Conservation (phyloP, 2,329 filamentous ascomycete genomes). For the Chrysoporthe deuterocubensis region DNA sequence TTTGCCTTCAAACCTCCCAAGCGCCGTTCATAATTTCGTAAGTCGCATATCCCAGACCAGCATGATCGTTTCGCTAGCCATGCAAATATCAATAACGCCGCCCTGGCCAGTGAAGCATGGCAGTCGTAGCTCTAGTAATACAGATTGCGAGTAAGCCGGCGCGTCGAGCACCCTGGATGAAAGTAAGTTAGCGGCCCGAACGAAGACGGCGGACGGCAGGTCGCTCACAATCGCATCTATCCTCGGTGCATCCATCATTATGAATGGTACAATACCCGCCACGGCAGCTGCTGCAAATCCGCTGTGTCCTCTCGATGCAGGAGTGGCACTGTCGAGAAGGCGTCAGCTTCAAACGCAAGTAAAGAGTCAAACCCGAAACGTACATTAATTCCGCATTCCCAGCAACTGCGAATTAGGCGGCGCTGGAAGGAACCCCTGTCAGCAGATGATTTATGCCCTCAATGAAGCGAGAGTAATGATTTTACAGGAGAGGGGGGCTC, state of each 20-base stretch:
- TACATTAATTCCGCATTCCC: conserved; percentile 84
- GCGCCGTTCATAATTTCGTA: conserved; percentile 13
- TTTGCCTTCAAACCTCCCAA: neutral
- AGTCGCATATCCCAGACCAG: neutral
- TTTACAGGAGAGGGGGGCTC: neutral
- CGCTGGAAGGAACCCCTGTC: conserved; percentile 41
- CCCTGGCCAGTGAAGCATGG: neutral
- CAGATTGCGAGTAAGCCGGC: conserved; percentile 3
- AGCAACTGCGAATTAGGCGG: conserved; percentile 73
- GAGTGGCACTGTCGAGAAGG: conserved; percentile 64
- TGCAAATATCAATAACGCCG: neutral
- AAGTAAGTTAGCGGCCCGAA: neutral
- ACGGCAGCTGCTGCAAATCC: conserved; percentile 71
- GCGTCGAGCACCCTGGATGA: conserved; percentile 25
- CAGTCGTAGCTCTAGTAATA: neutral
- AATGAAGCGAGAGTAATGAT: neutral
- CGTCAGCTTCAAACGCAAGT: conserved; percentile 10
- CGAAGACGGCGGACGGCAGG: neutral
- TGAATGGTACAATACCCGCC: conserved; percentile 84
- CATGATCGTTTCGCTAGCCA: neutral
- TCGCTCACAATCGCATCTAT: conserved; percentile 53
- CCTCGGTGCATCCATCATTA: conserved; percentile 74
- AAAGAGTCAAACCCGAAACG: conserved; percentile 37
- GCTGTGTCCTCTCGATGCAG: conserved; percentile 74
- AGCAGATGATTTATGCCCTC: conserved; percentile 17